A percentile compares a stretch with the other conserved stretches of the same genome.
Conservation (phyloP, 1,284 basidiomycete genomes). For the Tranzscheliella williamsii region DNA sequence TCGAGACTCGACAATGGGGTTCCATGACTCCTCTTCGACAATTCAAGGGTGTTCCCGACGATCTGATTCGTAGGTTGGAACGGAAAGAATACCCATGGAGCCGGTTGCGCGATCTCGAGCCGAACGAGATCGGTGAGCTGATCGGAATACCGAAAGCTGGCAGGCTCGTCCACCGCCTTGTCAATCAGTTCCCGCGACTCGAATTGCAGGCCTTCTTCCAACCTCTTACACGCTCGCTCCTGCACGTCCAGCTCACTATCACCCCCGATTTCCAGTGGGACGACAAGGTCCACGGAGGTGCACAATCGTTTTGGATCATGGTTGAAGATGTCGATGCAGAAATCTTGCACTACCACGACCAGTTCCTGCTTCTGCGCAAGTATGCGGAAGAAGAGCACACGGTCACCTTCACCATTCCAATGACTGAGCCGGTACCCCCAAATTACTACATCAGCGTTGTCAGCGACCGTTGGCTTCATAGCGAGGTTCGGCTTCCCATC, state of each 20-base stretch:
- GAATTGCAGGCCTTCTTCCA: constrained; percentile 68
- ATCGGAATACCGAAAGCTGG: constrained; percentile 87
- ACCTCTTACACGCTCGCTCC: constrained; percentile 54
- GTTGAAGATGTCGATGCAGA: constrained; percentile 98
- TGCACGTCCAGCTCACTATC: constrained; percentile 65
- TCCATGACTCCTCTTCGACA: constrained; percentile 97
- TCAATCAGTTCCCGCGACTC: constrained; percentile 94
- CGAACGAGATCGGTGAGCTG: constrained; percentile 73
- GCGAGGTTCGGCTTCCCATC: constrained; percentile 89
- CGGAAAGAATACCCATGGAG: constrained; percentile 77
- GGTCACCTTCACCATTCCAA: constrained; percentile 89
- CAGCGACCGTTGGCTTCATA: constrained; percentile 93
- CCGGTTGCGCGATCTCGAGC: constrained; percentile 56
- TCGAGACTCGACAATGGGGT: constrained; percentile 76
- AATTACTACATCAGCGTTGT: constrained; percentile 96
- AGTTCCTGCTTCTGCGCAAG: constrained; percentile 84
- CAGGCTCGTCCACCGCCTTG: constrained; percentile 85
- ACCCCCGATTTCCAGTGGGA: constrained; percentile 97
- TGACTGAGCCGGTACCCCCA: constrained; percentile 94
- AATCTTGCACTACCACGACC: constrained; percentile 89
- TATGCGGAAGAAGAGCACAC: constrained; percentile 88
- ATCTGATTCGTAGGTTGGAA: constrained; percentile 89
- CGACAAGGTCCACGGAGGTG: constrained; percentile 83
- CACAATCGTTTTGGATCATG: constrained; percentile 84
- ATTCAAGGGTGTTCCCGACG: constrained; percentile 83